Percentiles rank a stretch among this genome's conserved stretches.
These are phyloP conservation scores for Kodamaea sp. DNA, from an alignment of 1,139 yeast genomes.

Conservation along the genomic window DNA sequence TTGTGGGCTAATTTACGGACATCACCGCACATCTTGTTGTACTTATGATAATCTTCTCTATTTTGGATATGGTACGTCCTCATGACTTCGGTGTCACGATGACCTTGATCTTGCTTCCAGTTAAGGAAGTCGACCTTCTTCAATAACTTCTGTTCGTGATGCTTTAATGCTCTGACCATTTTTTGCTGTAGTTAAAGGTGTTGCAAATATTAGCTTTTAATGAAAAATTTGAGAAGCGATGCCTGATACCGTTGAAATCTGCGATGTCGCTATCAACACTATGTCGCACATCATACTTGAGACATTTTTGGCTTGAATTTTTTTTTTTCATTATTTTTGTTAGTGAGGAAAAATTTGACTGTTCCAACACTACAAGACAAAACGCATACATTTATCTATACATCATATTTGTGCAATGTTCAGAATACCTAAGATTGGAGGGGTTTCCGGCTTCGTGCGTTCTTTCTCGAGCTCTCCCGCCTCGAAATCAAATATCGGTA, in stretches of 20 bases:
- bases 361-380: background rate
- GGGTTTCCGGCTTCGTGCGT: conserved; percentile 12
- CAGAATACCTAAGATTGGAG: conserved; percentile 2
- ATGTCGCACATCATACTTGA: no score
- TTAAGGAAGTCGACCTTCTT: conserved; percentile 95
- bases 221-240: background rate
- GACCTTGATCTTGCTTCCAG: conserved; percentile 96
- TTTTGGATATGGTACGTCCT: conserved; percentile 89
- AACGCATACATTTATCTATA: background rate
- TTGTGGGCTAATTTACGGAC: conserved; percentile 83
- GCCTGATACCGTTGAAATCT: background rate
- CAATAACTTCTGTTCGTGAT: conserved; percentile 91
- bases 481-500: conserved; percentile 39
- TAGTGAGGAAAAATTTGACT: background rate
- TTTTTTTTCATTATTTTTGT: no score
- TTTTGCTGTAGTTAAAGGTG: conserved; percentile 6
- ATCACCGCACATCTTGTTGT: conserved; percentile 88
- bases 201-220: background rate
- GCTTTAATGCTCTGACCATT: conserved; percentile 90
- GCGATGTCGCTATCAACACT: no score
- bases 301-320: no score
- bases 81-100: conserved; percentile 94
- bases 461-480: conserved; percentile 25
- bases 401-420: conserved; percentile 1
- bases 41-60: conserved; percentile 93